A percentile compares a stretch with the other conserved stretches of the same genome.
phyloP scores from a whole-genome alignment of 2,329 filamentous ascomycete species.

The Coniochaeta sp. region DNA sequence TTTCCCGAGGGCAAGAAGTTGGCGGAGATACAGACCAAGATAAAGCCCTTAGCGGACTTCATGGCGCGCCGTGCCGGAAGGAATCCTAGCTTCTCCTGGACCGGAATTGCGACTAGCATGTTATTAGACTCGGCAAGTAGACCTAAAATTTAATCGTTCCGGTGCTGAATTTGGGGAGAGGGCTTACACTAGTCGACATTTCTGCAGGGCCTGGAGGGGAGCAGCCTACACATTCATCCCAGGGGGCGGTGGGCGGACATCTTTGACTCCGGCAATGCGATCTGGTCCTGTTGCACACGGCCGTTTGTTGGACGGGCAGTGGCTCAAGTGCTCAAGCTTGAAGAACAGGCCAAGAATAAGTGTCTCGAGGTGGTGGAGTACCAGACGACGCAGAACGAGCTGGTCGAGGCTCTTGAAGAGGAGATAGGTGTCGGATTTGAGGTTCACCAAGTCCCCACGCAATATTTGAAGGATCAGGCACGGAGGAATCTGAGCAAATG shows the following conservation, averaged over 20 bases:
- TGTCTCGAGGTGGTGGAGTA: constrained; percentile 51
- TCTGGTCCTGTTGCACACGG: constrained; percentile 43
- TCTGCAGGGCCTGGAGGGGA: constrained; percentile 3
- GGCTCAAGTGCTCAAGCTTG: constrained; percentile 38
- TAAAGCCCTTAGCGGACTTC: too few species aligned
- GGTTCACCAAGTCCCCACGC: constrained; percentile 27
- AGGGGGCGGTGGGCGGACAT: constrained; percentile 41
- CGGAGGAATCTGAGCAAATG: constrained; percentile 32
- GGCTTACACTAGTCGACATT: neutral
- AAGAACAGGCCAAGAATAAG: constrained; percentile 46
- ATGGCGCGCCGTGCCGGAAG: too few species aligned
- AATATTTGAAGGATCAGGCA: constrained; percentile 27
- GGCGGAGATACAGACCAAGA: constrained; percentile 16
- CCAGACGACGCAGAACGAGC: constrained; percentile 48
- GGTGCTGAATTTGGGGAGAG: neutral
- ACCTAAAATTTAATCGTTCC: neutral
- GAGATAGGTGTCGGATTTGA: constrained; percentile 42
- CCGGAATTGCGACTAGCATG: constrained; percentile 46
- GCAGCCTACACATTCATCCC: constrained; percentile 44
- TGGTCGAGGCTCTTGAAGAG: constrained; percentile 45
- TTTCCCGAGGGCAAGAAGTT: constrained; percentile 14
- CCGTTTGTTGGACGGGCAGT: constrained; percentile 43
- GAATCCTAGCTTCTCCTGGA: constrained; percentile 47
- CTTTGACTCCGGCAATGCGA: constrained; percentile 47
- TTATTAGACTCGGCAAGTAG: constrained; percentile 54